Evolutionary conservation across 2,329 filamentous ascomycete genomes (phyloP).

Genomic region (Chrysosporium keratinophilum): DNA sequence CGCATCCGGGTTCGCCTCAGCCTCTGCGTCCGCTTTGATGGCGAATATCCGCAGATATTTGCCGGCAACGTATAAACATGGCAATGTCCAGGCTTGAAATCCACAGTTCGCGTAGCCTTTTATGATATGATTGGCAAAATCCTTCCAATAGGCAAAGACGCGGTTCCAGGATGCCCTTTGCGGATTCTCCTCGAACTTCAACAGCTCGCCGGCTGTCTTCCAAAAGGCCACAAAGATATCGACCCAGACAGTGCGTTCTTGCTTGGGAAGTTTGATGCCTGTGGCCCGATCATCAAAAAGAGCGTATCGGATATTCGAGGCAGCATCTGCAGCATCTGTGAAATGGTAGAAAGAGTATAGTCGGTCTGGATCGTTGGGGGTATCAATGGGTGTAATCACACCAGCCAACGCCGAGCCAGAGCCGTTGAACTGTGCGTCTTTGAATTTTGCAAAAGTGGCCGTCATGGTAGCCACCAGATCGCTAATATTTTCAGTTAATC

Average conservation of each 20-base stretch:
- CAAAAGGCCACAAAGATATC: slow-evolving; percentile 78
- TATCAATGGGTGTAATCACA: slow-evolving; percentile 61
- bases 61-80: slow-evolving; percentile 75
- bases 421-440: slow-evolving; percentile 51
- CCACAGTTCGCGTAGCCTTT: slow-evolving; percentile 66
- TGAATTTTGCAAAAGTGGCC: slow-evolving; percentile 62
- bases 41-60: slow-evolving; percentile 82
- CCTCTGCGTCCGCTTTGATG: slow-evolving; percentile 74
- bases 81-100: slow-evolving; percentile 85
- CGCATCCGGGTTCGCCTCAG: slow-evolving; percentile 36
- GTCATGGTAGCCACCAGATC: slow-evolving; percentile 48
- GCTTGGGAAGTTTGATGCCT: slow-evolving; percentile 47
- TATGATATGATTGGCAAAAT: slow-evolving; percentile 64
- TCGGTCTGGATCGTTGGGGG: slow-evolving; percentile 51
- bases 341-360: slow-evolving; percentile 61
- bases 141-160: slow-evolving; percentile 82
- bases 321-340: slow-evolving; percentile 56
- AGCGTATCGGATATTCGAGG: slow-evolving; percentile 58
- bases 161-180: slow-evolving; percentile 58
- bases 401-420: slow-evolving; percentile 65
- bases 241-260: slow-evolving; percentile 70
- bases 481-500: neutral
- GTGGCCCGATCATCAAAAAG: slow-evolving; percentile 55
- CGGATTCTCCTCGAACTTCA: slow-evolving; percentile 46
- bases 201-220: slow-evolving; percentile 65